phyloP scores from a whole-genome alignment of 768 basidiomycete genomes.

The Cyathus striatus region DNA sequence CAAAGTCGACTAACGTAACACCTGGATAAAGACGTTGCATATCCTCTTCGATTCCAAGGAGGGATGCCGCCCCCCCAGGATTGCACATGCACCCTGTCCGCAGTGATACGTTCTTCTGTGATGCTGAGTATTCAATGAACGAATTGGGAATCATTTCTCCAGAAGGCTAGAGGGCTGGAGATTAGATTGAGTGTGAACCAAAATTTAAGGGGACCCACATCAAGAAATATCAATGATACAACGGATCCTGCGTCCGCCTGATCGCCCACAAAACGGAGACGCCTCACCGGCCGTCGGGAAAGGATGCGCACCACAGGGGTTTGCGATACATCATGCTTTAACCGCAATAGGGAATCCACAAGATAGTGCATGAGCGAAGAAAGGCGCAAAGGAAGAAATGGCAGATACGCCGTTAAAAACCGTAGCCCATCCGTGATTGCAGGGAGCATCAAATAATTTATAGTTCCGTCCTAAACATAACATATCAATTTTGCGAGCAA shows the following conservation, averaged over 20 bases:
- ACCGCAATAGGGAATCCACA: conserved; percentile 42
- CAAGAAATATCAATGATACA: conserved; percentile 57
- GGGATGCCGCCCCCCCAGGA: conserved; percentile 72
- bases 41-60: conserved; percentile 60
- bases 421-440: conserved; percentile 77
- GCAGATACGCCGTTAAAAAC: conserved; percentile 73
- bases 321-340: conserved; percentile 59
- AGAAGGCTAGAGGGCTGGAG: conserved; percentile 43
- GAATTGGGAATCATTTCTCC: conserved; percentile 68
- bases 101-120: conserved; percentile 60
- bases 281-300: conserved; percentile 52
- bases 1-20: conserved; percentile 57
- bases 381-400: conserved; percentile 73
- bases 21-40: conserved; percentile 61
- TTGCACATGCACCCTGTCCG: conserved; percentile 89
- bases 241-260: conserved; percentile 63
- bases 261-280: conserved; percentile 54
- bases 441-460: conserved; percentile 74
- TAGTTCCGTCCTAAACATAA: conserved; percentile 73
- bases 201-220: conserved; percentile 34
- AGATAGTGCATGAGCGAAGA: conserved; percentile 65
- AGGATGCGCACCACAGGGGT: conserved; percentile 64
- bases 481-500: neutral
- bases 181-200: conserved; percentile 1
- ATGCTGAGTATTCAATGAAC: conserved; percentile 69